These are phyloP conservation scores for Talaromyces marneffei DNA, from an alignment of 2,329 filamentous ascomycete species.

Conservation along the genomic window DNA sequence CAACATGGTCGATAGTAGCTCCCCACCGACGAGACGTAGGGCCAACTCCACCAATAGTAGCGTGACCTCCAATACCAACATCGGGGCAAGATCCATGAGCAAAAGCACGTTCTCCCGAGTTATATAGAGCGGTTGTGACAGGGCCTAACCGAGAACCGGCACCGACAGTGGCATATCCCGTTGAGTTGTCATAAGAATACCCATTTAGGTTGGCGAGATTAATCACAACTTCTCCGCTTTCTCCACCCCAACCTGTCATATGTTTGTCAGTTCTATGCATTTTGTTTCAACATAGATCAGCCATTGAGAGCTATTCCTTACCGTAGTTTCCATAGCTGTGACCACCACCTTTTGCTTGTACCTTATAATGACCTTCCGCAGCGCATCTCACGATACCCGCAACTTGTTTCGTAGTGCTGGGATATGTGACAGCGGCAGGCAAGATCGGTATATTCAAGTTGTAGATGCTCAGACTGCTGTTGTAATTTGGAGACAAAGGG, in stretches of 20 bases:
- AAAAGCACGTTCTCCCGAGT: conserved; percentile 28
- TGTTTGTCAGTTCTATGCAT: not conserved
- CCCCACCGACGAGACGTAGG: conserved; percentile 46
- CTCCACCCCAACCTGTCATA: conserved; percentile 30
- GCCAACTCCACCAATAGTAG: conserved; percentile 36
- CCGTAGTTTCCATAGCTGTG: conserved; percentile 51
- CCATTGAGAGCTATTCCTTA: conserved; percentile 14
- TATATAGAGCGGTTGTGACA: conserved; percentile 26
- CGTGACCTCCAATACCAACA: conserved; percentile 37
- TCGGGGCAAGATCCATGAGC: conserved; percentile 35
- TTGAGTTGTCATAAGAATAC: conserved; percentile 27
- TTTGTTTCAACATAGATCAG: not conserved
- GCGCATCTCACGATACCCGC: conserved; percentile 46
- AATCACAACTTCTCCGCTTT: conserved; percentile 22
- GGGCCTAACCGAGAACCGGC: conserved; percentile 29
- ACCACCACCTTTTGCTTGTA: conserved; percentile 49
- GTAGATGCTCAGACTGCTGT: conserved; percentile 19
- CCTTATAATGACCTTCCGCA: conserved; percentile 36
- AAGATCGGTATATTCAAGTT: conserved; percentile 28
- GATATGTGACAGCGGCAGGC: conserved; percentile 30
- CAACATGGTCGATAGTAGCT: conserved; percentile 46
- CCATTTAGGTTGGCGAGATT: conserved; percentile 10
- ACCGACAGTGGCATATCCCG: conserved; percentile 30
- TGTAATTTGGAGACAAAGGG: conserved; percentile 2
- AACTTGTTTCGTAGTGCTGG: conserved; percentile 37